Conservation (phyloP, 2,329 filamentous ascomycete species). For the Talaromyces sp. region DNA sequence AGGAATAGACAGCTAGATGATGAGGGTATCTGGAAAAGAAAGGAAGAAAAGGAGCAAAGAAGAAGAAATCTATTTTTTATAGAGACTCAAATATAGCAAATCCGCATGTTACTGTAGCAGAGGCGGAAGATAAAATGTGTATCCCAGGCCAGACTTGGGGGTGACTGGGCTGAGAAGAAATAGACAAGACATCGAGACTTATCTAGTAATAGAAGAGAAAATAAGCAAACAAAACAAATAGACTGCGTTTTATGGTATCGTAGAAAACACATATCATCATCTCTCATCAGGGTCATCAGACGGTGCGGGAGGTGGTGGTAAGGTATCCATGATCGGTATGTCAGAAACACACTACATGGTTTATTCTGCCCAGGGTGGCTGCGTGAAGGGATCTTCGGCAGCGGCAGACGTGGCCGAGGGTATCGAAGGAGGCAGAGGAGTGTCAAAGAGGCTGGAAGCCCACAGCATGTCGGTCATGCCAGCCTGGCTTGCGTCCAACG, state of each 20-base stretch:
- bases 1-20: neutral
- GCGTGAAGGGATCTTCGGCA: conserved; percentile 35
- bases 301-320: conserved; percentile 30
- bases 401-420: conserved; percentile 17
- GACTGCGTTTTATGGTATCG: conserved; percentile 20
- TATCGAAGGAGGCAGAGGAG: conserved; percentile 10
- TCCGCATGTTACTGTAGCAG: conserved; percentile 21
- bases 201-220: neutral
- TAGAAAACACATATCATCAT: conserved; percentile 42
- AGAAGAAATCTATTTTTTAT: conserved; percentile 17
- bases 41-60: neutral
- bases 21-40: neutral
- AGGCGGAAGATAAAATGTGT: conserved; percentile 11
- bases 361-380: conserved; percentile 30
- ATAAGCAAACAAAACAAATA: conserved; percentile 8
- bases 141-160: neutral
- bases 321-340: conserved; percentile 27
- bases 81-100: conserved; percentile 9
- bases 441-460: conserved; percentile 33
- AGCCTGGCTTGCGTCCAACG: conserved; percentile 22
- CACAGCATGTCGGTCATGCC: conserved; percentile 34
- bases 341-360: neutral
- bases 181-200: conserved; percentile 1
- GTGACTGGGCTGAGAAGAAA: neutral
- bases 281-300: conserved; percentile 44